phyloP scores from a whole-genome alignment of 331 rosid species.

The Rhamnella rubrinervis region DNA sequence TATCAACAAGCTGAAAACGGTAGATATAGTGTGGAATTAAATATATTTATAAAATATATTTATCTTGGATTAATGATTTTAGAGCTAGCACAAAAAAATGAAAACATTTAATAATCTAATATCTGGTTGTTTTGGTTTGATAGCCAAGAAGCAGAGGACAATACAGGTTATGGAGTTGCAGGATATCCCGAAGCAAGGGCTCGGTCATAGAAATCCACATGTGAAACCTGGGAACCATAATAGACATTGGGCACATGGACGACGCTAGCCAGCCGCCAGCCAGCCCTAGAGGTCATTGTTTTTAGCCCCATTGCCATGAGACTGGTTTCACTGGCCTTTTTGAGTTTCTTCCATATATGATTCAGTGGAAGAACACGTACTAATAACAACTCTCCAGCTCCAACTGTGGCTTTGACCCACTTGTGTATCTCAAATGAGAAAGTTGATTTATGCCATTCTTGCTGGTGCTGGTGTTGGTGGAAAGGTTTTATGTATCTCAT shows the following conservation, averaged over 20 bases:
- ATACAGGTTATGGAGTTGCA: conserved; percentile 90
- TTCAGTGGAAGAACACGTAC: conserved; percentile 30
- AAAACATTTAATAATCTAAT: background rate
- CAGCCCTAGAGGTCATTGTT: too few species aligned
- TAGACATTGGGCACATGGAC: conserved; percentile 52
- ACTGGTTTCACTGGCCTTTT: conserved; percentile 16
- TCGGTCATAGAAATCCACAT: conserved; percentile 45
- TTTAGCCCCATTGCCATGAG: background rate
- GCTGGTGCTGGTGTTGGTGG: conserved; percentile 7
- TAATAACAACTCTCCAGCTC: background rate
- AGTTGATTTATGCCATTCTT: conserved; percentile 39
- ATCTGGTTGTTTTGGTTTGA: conserved; percentile 6
- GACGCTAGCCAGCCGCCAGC: conserved; percentile 36
- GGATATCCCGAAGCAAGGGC: conserved; percentile 82
- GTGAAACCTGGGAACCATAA: conserved; percentile 56
- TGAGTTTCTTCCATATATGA: conserved; percentile 23
- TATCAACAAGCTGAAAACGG: conserved; percentile 95
- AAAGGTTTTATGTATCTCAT: background rate
- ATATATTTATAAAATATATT: too few species aligned
- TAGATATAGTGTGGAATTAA: conserved; percentile 22
- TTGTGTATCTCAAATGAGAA: conserved; percentile 40
- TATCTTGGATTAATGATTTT: background rate
- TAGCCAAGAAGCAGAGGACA: conserved; percentile 92
- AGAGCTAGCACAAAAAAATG: background rate
- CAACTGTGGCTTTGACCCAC: conserved; percentile 28